Evolutionary conservation across 2,329 filamentous ascomycete species (phyloP), one percentile per base, ranked within the genome.

Genomic region (Colletotrichum chrysophilum): DNA sequence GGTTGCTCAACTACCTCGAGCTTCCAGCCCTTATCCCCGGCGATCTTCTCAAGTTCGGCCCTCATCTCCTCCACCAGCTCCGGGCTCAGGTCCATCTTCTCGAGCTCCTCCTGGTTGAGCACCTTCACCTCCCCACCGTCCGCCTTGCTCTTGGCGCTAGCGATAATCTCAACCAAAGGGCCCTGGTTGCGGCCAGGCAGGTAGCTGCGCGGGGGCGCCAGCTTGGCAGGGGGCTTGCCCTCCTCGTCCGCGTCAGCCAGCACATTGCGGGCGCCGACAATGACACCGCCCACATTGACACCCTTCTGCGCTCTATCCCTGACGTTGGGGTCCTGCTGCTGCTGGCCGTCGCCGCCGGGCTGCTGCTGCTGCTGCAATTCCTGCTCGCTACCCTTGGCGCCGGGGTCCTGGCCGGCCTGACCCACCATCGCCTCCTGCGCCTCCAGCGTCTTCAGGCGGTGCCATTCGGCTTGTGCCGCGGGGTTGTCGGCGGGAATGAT

Each of bases 1-100:
- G 93, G 90, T 13, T 91, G 88, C 80, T 97, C 94, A 2, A 97
- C 91, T 16, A 97, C 88, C 83, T 97, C 94, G 75, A 98, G 86
- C 80, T 93, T 94, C 95, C 96, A 98, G 18, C 92, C 92, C 78
- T 92, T 91, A 9, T 93, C 92, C 4, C 92, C 91, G 0, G 95
- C 94, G 55, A 94, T 81, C 79, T 92, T 90, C 81, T 94, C 89
- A 74, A 98, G 84, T 80, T 94, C 88, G 77, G 92, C 89, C 79
- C 90, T 90, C 81, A 98, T 87, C 61, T 92, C 88, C 79, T 96
- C 92, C 4, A 98, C 88, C 58, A 93, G 88, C 62, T 93, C 89
- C 0, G 90, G 90, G 70, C 93, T 90, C 34, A 96, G 87, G 16
- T 94, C 91, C 60, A 95, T 85, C 79, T 91, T 90, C 80, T 92